phyloP scores from a whole-genome alignment of 2,329 filamentous ascomycete genomes.

The Chalara sp. region DNA sequence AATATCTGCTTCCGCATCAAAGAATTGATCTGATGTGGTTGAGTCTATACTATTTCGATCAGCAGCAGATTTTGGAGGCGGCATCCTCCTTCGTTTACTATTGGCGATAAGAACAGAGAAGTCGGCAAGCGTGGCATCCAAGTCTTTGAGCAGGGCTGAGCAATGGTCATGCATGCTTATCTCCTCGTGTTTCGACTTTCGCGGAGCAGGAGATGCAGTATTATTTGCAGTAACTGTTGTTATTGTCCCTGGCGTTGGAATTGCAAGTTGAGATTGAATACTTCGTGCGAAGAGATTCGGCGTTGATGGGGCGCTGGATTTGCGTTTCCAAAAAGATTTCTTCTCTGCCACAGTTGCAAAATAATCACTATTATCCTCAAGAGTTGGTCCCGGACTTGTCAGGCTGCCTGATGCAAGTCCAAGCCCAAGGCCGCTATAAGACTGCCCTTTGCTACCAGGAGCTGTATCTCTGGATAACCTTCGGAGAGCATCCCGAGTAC shows the following conservation, averaged over 20 bases:
- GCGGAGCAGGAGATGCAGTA: slow-evolving; percentile 8
- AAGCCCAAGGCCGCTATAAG: slow-evolving; percentile 22
- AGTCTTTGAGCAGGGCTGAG: slow-evolving; percentile 72
- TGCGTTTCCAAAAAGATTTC: slow-evolving; percentile 87
- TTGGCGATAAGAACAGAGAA: slow-evolving; percentile 72
- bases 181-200: slow-evolving; percentile 40
- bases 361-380: slow-evolving; percentile 44
- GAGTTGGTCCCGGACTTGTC: slow-evolving; percentile 13
- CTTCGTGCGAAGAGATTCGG: slow-evolving; percentile 18
- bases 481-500: slow-evolving; percentile 81
- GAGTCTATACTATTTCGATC: slow-evolving; percentile 69
- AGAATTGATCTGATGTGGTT: slow-evolving; percentile 80
- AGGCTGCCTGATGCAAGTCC: slow-evolving; percentile 12
- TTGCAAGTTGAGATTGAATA: slow-evolving; percentile 22
- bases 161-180: slow-evolving; percentile 74
- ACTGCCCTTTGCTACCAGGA: slow-evolving; percentile 27
- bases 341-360: slow-evolving; percentile 47
- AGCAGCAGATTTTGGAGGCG: slow-evolving; percentile 42
- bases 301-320: slow-evolving; percentile 44
- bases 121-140: slow-evolving; percentile 77
- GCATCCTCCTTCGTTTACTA: slow-evolving; percentile 69
- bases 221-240: slow-evolving; percentile 18
- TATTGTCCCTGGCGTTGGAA: slow-evolving; percentile 17
- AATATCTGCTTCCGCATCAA: slow-evolving; percentile 71
- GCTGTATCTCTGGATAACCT: slow-evolving; percentile 81